Evolutionary conservation across 148 eudicot species (phyloP).

Genomic region (Silene latifolia): DNA sequence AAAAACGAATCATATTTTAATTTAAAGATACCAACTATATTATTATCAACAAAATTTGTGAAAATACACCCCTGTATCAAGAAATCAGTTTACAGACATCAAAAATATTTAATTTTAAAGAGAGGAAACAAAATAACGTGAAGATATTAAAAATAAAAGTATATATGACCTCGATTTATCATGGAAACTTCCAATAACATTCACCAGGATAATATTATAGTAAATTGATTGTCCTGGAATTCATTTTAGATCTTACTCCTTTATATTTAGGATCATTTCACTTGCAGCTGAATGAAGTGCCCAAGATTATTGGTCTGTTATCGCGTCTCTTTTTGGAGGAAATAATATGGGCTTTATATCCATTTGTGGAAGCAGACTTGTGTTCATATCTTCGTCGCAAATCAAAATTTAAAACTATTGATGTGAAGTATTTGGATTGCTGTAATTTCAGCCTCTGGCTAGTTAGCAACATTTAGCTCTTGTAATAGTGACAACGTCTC

Average conservation of each 20-base stretch:
- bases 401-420: not conserved
- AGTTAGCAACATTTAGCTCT: not conserved
- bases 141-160: too few relatives aligned
- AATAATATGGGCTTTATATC: conserved; percentile 6
- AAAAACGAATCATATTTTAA: too few relatives aligned
- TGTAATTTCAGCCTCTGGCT: not conserved
- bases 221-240: conserved; percentile 6
- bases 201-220: not conserved
- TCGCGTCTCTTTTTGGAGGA: conserved; percentile 13
- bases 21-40: too few relatives aligned
- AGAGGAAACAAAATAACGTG: too few relatives aligned
- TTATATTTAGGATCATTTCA: conserved; percentile 18
- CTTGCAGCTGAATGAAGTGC: not conserved
- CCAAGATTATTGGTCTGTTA: conserved; percentile 11
- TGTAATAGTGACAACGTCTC: not conserved
- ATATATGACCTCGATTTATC: too few relatives aligned
- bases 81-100: too few relatives aligned
- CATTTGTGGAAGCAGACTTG: conserved; percentile 16
- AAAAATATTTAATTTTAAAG: too few relatives aligned
- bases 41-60: too few relatives aligned
- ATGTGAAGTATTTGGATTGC: not conserved
- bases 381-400: conserved; percentile 16
- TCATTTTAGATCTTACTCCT: too few relatives aligned
- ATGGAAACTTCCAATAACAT: too few relatives aligned
- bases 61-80: too few relatives aligned